Base-by-base conservation (phyloP, 306 rosid genomes). In the Nissolia schottii region DNA sequence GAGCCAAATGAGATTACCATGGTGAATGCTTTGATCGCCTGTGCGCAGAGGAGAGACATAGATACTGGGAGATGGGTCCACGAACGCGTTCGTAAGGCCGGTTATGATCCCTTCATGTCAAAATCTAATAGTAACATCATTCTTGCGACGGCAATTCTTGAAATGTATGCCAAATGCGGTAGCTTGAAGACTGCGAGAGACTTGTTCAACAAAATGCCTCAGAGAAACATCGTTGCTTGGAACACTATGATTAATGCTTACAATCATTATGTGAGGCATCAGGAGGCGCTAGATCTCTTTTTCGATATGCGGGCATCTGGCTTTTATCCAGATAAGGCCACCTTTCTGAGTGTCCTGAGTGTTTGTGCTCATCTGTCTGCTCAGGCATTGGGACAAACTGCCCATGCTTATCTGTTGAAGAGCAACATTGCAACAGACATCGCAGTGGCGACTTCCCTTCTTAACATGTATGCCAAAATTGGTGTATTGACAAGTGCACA, bases 141-240 rank as follows among this genome's bases (percentile, higher is more conserved):
- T 60, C 95, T 92, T 54, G 95, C 89, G 10, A 83, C 87, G 64
- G 87, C 98, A 7, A 66, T 89, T 27, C 34, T 85, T 16, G 96
- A 89, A 49, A 85, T 92, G 98, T 85, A 92, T 59, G 92, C 86
- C 2, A 92, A 90, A 81, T 88, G 91, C 67, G 96, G 98, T 37
- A 69, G 77, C 74, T 82, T 90, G 79, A 77, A 35, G 41, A 85
- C 77, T 25, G 92, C 98, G 49, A 71, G 84, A 60, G 76, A 83
- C 4, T 45, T 85, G 75, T 92, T 92, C 64, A 40, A 86, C 40
- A 85, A 77, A 77, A 92, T 92, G 92, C 85, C 89, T 50, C 28
- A 62, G 2, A 86, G 85, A 73, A 86, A 85, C 67, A 46, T 71
- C 78, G 95, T 88, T 72, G 69, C 85, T 29, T 92, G 96, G 87